Conservation (phyloP, 2,329 filamentous ascomycete species). For the Alternaria novae-zelandiae region DNA sequence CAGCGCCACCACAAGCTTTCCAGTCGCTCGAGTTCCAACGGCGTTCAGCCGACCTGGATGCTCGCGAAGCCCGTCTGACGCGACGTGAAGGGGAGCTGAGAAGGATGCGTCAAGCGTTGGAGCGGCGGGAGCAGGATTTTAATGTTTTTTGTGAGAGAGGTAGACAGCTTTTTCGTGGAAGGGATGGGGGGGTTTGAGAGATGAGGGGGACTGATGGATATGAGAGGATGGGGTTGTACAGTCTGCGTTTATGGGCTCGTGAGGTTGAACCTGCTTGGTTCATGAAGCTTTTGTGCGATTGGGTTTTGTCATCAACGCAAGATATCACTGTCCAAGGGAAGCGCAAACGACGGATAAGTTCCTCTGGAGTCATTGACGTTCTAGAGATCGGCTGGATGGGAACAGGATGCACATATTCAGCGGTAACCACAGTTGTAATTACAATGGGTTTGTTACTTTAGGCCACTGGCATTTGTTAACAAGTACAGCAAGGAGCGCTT, state of each 20-base stretch:
- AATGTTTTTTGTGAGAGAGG: neutral
- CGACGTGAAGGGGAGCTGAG: neutral
- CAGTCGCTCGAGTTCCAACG: neutral
- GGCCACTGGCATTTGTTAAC: neutral
- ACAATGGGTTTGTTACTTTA: neutral
- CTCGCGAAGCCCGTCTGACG: neutral
- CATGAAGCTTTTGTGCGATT: neutral
- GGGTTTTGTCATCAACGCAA: too few species aligned
- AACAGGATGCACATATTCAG: neutral
- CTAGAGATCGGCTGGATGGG: neutral
- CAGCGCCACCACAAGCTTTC: neutral
- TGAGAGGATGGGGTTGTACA: neutral
- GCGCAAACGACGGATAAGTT: neutral
- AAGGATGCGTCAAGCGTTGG: neutral
- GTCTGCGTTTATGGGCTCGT: rapidly evolving
- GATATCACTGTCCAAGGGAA: neutral
- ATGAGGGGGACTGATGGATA: rapidly evolving
- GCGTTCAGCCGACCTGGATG: neutral
- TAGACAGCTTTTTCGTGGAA: neutral
- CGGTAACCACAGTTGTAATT: neutral
- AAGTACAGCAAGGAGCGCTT: neutral
- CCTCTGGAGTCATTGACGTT: too few species aligned
- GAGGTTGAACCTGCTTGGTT: neutral
- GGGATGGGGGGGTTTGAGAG: neutral
- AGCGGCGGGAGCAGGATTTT: neutral